A percentile compares a stretch with the other conserved stretches of the same genome.
Conservation (phyloP, 352 stramenopile genomes). For the Phytophthora vignae region DNA sequence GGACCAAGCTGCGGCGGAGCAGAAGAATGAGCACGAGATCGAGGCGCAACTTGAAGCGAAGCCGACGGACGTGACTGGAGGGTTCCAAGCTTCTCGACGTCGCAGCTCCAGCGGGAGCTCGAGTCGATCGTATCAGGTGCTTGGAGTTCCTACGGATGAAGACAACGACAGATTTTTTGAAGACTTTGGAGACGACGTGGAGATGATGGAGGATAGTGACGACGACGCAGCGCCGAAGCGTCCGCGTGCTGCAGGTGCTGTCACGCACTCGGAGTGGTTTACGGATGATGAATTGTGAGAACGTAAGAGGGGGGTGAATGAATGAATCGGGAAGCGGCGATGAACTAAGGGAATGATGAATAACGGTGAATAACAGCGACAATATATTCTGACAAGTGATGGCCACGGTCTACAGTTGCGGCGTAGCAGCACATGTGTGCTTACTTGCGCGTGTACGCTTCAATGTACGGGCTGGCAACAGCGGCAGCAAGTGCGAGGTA, state of each 20-base stretch:
- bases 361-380: slow-evolving; percentile 19
- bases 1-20: slow-evolving; percentile 22
- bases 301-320: background rate
- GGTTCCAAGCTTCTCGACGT: slow-evolving; percentile 6
- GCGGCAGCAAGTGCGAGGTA: slow-evolving; percentile 37
- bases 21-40: slow-evolving; percentile 14
- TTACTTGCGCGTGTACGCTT: slow-evolving; percentile 31
- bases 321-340: background rate
- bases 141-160: slow-evolving; percentile 48
- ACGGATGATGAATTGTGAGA: slow-evolving; percentile 41
- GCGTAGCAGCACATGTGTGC: background rate
- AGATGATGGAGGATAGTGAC: slow-evolving; percentile 55
- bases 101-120: slow-evolving; percentile 43
- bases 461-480: slow-evolving; percentile 27
- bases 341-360: slow-evolving; percentile 1
- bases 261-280: slow-evolving; percentile 67
- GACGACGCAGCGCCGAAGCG: slow-evolving; percentile 24
- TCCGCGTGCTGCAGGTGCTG: slow-evolving; percentile 46
- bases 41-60: slow-evolving; percentile 34
- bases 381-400: slow-evolving; percentile 15
- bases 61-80: slow-evolving; percentile 6
- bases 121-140: slow-evolving; percentile 45
- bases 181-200: slow-evolving; percentile 48
- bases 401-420: background rate
- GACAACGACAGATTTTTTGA: slow-evolving; percentile 27